Conservation (phyloP, 768 basidiomycete genomes). For the Boletellus ananiceps region DNA sequence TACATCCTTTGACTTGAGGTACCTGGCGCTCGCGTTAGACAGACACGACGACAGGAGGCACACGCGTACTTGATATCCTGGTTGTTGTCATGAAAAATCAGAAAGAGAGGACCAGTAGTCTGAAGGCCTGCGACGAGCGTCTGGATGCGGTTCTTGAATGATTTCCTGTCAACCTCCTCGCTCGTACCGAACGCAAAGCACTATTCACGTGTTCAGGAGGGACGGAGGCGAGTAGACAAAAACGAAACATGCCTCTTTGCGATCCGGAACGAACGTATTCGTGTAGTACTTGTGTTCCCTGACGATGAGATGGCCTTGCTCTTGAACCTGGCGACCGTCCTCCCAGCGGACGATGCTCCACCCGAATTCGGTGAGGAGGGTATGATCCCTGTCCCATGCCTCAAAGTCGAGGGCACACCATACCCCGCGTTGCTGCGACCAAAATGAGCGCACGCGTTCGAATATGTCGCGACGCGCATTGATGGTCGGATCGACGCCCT, state of each 20-base stretch:
- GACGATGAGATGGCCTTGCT: constrained; percentile 59
- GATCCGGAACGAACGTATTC: constrained; percentile 64
- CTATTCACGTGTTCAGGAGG: constrained; percentile 32
- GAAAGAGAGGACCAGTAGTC: constrained; percentile 56
- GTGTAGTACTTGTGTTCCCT: constrained; percentile 52
- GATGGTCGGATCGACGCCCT: constrained; percentile 54
- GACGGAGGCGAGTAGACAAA: neutral
- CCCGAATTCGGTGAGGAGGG: constrained; percentile 77
- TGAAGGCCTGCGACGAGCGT: constrained; percentile 39
- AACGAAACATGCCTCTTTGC: constrained; percentile 45
- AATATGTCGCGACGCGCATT: constrained; percentile 57
- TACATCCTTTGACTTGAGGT: constrained; percentile 47
- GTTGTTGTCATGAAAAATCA: constrained; percentile 76
- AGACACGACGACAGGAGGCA: neutral
- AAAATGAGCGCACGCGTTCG: constrained; percentile 62
- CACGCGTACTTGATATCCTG: constrained; percentile 67
- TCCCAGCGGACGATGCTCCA: constrained; percentile 61
- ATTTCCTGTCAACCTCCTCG: constrained; percentile 44
- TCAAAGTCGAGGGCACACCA: constrained; percentile 84
- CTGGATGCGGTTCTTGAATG: constrained; percentile 50
- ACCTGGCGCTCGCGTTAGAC: constrained; percentile 34
- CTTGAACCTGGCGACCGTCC: constrained; percentile 42
- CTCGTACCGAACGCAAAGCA: constrained; percentile 65
- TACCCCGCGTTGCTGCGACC: constrained; percentile 57
- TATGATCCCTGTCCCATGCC: constrained; percentile 76